phyloP scores from a whole-genome alignment of 768 basidiomycete genomes.

The Naganishia onofrii region DNA sequence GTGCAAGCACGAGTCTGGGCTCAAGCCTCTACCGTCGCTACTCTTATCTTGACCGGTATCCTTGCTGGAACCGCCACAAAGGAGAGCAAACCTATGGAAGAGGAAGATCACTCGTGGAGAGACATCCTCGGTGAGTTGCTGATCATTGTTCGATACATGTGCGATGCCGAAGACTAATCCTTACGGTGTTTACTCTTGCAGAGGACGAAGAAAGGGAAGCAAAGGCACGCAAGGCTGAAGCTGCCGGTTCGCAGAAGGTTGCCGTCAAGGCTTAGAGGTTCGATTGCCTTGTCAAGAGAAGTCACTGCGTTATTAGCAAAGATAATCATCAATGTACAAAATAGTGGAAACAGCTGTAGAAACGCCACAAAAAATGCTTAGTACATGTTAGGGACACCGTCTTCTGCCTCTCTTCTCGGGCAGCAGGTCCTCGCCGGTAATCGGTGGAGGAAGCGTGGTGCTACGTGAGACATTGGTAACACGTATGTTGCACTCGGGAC shows the following conservation, averaged over 20 bases:
- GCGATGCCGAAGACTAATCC: not conserved
- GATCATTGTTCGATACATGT: not conserved
- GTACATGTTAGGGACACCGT: too few relatives aligned
- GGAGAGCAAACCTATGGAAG: slow-evolving; percentile 31
- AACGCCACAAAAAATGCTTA: too few relatives aligned
- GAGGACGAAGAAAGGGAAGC: slow-evolving; percentile 17
- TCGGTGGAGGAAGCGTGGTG: too few relatives aligned
- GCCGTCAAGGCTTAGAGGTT: not conserved
- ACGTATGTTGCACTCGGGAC: too few relatives aligned
- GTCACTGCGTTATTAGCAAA: too few relatives aligned
- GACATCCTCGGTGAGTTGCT: slow-evolving; percentile 43
- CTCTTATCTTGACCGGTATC: slow-evolving; percentile 44
- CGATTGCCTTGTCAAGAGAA: too few relatives aligned
- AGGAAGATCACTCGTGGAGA: slow-evolving; percentile 48
- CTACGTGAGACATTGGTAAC: too few relatives aligned
- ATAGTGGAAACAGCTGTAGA: not conserved
- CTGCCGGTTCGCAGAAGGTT: not conserved
- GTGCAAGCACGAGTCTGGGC: slow-evolving; percentile 53
- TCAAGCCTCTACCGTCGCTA: slow-evolving; percentile 47
- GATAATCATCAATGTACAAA: not conserved
- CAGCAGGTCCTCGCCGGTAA: too few relatives aligned
- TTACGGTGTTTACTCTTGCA: not conserved
- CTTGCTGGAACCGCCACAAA: slow-evolving; percentile 37
- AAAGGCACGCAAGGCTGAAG: slow-evolving; percentile 17
- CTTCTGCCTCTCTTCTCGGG: too few relatives aligned